These are phyloP conservation scores for Plasmopara muralis DNA, from an alignment of 352 stramenopile genomes.

Conservation along the genomic window DNA sequence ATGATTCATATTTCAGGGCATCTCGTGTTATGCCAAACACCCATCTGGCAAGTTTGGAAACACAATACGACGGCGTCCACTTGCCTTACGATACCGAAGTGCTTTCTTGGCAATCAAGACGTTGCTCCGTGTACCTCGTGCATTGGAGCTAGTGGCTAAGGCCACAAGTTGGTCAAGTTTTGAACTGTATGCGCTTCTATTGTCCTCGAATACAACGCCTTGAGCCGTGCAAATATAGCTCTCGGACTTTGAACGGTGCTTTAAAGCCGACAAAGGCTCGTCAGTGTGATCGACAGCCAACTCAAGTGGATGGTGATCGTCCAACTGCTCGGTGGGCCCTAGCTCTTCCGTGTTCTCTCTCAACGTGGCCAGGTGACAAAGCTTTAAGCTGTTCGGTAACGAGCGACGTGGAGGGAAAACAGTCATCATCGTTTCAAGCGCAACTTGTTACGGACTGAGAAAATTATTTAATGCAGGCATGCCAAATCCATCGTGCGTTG, in stretches of 20 bases:
- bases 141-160: conserved; percentile 11
- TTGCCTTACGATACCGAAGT: conserved; percentile 29
- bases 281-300: conserved; percentile 1
- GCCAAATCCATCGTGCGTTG: conserved; percentile 2
- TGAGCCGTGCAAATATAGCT: conserved; percentile 29
- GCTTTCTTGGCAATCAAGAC: conserved; percentile 31
- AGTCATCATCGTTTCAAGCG: conserved; percentile 4
- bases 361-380: conserved; percentile 1
- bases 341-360: conserved; percentile 1
- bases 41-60: background rate
- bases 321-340: background rate
- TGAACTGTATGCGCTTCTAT: conserved; percentile 11
- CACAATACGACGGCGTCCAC: conserved; percentile 11
- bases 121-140: conserved; percentile 19
- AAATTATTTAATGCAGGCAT: conserved; percentile 15
- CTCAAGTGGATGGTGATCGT: conserved; percentile 9
- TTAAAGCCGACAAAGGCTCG: conserved; percentile 8
- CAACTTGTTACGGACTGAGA: conserved; percentile 7
- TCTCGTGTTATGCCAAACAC: conserved; percentile 3
- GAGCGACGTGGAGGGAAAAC: conserved; percentile 13
- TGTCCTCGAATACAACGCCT: conserved; percentile 25
- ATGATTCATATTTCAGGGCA: too few species aligned
- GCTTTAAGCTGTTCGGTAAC: conserved; percentile 11
- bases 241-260: conserved; percentile 27
- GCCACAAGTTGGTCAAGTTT: conserved; percentile 19